Conservation (phyloP, 2,329 filamentous ascomycete species). For the Aureobasidium sp. region DNA sequence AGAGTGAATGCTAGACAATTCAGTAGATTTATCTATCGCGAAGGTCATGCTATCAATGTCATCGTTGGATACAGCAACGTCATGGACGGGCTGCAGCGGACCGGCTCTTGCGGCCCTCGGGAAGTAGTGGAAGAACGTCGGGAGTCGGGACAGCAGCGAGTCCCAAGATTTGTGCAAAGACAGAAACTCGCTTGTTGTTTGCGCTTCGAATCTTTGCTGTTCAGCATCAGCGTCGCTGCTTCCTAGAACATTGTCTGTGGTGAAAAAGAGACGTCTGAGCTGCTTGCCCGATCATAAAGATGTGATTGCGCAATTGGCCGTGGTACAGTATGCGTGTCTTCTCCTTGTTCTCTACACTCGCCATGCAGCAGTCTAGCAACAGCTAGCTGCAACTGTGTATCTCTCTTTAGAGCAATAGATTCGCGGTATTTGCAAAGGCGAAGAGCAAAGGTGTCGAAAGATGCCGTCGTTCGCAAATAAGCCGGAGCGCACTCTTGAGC, state of each 20-base stretch:
- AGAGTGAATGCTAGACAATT: neutral
- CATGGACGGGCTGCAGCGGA: neutral
- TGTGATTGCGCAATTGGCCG: neutral
- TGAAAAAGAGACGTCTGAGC: neutral
- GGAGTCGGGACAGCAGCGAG: neutral
- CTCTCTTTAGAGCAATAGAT: slow-evolving; percentile 9
- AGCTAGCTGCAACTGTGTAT: slow-evolving; percentile 23
- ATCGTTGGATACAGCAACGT: neutral
- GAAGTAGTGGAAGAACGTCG: neutral
- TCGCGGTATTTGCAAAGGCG: slow-evolving; percentile 45
- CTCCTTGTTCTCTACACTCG: neutral
- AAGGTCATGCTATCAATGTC: neutral
- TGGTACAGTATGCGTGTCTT: neutral
- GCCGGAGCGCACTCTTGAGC: slow-evolving; percentile 93
- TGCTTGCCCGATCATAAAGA: neutral
- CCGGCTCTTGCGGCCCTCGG: neutral
- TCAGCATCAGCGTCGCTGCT: neutral
- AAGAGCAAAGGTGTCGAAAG: slow-evolving; percentile 44
- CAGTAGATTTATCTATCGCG: neutral
- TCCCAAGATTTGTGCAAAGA: neutral
- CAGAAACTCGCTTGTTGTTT: neutral
- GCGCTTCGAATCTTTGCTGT: neutral
- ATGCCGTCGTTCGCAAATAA: slow-evolving; percentile 79
- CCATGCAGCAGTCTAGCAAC: slow-evolving; percentile 8
- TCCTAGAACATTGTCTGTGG: neutral